Evolutionary conservation across 73 alveolate genomes (phyloP).

Genomic region (Loxodes magnus): DNA sequence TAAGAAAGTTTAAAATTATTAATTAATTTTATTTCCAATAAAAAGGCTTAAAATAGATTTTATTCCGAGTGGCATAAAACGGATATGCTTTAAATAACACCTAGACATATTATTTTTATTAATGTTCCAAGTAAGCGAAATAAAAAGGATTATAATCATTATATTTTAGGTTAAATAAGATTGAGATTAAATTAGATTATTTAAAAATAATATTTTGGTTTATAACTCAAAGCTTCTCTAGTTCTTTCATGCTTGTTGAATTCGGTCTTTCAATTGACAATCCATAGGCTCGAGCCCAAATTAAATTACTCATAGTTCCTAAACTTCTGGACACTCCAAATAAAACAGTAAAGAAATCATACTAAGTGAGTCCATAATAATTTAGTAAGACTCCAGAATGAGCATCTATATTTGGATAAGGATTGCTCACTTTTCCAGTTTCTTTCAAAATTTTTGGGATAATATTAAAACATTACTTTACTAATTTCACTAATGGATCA

Average conservation of each 20-base stretch:
- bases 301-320: constrained; percentile 50
- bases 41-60: no score
- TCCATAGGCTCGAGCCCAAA: constrained; percentile 72
- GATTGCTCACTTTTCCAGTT: constrained; percentile 51
- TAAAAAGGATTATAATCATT: no score
- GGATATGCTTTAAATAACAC: no score
- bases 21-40: no score
- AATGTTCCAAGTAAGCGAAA: no score
- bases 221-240: no score
- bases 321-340: constrained; percentile 67
- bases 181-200: no score
- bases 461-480: constrained; percentile 46
- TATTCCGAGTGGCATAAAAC: no score
- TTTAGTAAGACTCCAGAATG: constrained; percentile 66
- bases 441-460: constrained; percentile 52
- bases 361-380: constrained; percentile 57
- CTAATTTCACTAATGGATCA: constrained; percentile 46
- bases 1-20: no score
- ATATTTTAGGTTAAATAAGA: no score
- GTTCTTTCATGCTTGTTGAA: constrained; percentile 21
- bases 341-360: constrained; percentile 58
- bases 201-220: no score
- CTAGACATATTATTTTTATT: no score
- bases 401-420: constrained; percentile 81
- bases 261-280: constrained; percentile 79